phyloP scores from a whole-genome alignment of 148 eudicot species.

The Cornus kousa region DNA sequence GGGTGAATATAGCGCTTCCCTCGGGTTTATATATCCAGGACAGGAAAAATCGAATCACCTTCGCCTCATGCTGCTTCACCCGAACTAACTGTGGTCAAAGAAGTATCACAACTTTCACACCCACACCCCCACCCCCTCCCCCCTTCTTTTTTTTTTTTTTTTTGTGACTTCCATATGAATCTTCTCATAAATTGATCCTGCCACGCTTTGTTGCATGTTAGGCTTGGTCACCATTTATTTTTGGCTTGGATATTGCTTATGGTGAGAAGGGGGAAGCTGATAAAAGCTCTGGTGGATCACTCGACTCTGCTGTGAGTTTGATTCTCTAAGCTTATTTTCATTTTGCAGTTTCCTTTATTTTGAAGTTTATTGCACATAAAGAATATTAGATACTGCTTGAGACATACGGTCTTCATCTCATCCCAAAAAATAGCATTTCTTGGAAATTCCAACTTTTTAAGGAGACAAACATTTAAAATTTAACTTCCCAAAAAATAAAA shows the following conservation, averaged over 20 bases:
- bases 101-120: slow-evolving; percentile 38
- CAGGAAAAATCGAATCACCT: slow-evolving; percentile 27
- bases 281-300: slow-evolving; percentile 33
- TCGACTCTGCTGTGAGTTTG: slow-evolving; percentile 61
- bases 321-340: not conserved
- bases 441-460: not conserved
- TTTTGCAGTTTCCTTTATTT: not conserved
- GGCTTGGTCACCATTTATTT: slow-evolving; percentile 86
- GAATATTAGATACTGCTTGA: slow-evolving; percentile 2
- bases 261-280: slow-evolving; percentile 26
- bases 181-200: not conserved
- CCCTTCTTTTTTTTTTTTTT: not conserved
- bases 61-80: slow-evolving; percentile 22
- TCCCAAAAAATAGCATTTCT: not conserved
- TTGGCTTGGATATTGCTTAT: slow-evolving; percentile 38
- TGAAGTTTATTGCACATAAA: not conserved
- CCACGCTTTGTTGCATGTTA: slow-evolving; percentile 26
- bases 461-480: too few relatives aligned
- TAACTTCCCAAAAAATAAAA: too few relatives aligned
- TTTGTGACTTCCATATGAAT: not conserved
- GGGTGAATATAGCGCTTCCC: slow-evolving; percentile 57
- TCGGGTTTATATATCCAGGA: slow-evolving; percentile 39
- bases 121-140: not conserved
- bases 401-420: not conserved
- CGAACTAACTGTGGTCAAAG: slow-evolving; percentile 54